Percentiles rank a stretch among this genome's conserved stretches.
Conservation (phyloP, 108 stramenopile genomes). For the Nitzschia palea region DNA sequence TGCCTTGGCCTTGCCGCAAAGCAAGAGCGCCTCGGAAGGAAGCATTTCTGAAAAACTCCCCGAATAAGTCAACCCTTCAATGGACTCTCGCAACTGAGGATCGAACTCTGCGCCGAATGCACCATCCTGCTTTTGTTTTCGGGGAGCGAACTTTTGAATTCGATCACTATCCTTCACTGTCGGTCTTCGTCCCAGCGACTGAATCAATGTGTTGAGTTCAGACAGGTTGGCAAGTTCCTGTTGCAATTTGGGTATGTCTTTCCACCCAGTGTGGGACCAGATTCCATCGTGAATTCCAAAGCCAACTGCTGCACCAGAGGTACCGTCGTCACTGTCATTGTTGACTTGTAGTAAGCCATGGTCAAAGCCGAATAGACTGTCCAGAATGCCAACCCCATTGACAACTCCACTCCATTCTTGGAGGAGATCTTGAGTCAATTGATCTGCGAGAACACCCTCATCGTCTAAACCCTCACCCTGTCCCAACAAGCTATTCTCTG, state of each 20-base stretch:
- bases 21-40: slow-evolving; percentile 69
- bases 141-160: slow-evolving; percentile 51
- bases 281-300: slow-evolving; percentile 74
- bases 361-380: slow-evolving; percentile 62
- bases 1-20: slow-evolving; percentile 23
- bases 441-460: slow-evolving; percentile 27
- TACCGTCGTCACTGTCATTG: slow-evolving; percentile 14
- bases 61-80: slow-evolving; percentile 55
- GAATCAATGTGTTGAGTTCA: slow-evolving; percentile 51
- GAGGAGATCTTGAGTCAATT: slow-evolving; percentile 38
- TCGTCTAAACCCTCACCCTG: neutral
- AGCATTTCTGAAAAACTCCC: slow-evolving; percentile 70
- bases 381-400: slow-evolving; percentile 52
- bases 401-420: slow-evolving; percentile 53
- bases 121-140: slow-evolving; percentile 45
- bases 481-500: neutral
- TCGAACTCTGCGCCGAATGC: slow-evolving; percentile 61
- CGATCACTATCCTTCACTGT: slow-evolving; percentile 48
- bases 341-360: slow-evolving; percentile 52
- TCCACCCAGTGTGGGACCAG: slow-evolving; percentile 71
- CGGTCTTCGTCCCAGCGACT: slow-evolving; percentile 55
- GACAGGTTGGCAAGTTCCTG: slow-evolving; percentile 46
- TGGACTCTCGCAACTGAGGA: slow-evolving; percentile 44
- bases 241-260: slow-evolving; percentile 54
- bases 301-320: slow-evolving; percentile 8